Percentiles rank a stretch among this genome's conserved stretches.
Conservation (phyloP, 2,329 filamentous ascomycete species). For the Ophioceras dolichostomum region DNA sequence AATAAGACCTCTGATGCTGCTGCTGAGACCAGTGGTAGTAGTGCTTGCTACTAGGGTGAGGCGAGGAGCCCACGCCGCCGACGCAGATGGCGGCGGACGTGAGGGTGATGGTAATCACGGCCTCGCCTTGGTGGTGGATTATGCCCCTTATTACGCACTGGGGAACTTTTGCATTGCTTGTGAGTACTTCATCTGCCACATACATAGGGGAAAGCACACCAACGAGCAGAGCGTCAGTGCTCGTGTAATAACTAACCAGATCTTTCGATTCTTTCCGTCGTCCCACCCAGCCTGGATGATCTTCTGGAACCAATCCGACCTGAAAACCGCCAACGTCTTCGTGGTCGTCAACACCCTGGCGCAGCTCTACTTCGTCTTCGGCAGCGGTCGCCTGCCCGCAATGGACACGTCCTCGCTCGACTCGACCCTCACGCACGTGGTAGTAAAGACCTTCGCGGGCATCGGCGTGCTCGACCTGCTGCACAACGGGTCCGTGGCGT, state of each 20-base stretch:
- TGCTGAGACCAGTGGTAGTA: constrained; percentile 18
- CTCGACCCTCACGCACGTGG: constrained; percentile 43
- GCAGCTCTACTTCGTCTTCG: constrained; percentile 41
- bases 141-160: constrained; percentile 39
- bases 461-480: constrained; percentile 47
- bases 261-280: too few species aligned
- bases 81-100: constrained; percentile 21
- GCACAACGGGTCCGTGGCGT: constrained; percentile 45
- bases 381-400: constrained; percentile 24
- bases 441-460: constrained; percentile 46
- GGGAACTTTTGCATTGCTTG: constrained; percentile 48
- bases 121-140: constrained; percentile 29
- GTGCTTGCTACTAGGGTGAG: too few species aligned
- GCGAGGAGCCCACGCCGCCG: too few species aligned
- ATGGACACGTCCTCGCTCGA: constrained; percentile 36
- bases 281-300: constrained; percentile 37
- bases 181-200: too few species aligned
- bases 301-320: constrained; percentile 42
- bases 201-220: too few species aligned
- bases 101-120: constrained; percentile 11
- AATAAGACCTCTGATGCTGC: constrained; percentile 29
- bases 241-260: background rate
- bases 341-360: constrained; percentile 41
- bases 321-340: constrained; percentile 40
- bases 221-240: too few species aligned